Evolutionary conservation across 805 yeast genomes (phyloP).

Genomic region (Saccharomycopsis sp.): DNA sequence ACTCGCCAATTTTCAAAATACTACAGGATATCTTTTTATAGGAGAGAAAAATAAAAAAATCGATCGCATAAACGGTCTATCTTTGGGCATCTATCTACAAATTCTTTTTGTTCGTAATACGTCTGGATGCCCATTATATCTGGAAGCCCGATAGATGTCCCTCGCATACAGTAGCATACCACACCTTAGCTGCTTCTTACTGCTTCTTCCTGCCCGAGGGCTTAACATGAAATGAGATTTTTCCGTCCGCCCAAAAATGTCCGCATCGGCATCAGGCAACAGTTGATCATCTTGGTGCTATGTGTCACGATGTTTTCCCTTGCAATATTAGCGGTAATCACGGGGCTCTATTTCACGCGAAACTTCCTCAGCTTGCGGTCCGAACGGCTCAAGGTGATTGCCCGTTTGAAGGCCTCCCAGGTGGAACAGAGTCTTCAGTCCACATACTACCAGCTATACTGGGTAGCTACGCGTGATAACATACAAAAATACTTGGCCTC

Average conservation of each 20-base stretch:
- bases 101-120: no score
- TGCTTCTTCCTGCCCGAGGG: no score
- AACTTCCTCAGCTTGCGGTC: constrained; percentile 57
- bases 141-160: no score
- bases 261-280: constrained; percentile 61
- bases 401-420: constrained; percentile 77
- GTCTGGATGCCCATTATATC: no score
- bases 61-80: no score
- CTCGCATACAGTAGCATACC: no score
- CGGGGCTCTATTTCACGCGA: constrained; percentile 65
- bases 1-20: no score
- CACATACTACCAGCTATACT: constrained; percentile 60
- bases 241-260: constrained; percentile 1
- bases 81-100: no score
- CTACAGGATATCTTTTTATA: no score
- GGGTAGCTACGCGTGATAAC: constrained; percentile 55
- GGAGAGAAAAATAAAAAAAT: no score
- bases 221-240: not conserved
- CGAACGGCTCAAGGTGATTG: constrained; percentile 68
- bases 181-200: no score
- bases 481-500: constrained; percentile 39
- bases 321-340: constrained; percentile 64
- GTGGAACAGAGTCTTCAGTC: constrained; percentile 59
- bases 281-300: constrained; percentile 64
- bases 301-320: constrained; percentile 65